phyloP scores from a whole-genome alignment of 768 basidiomycete species.

The Trametes cubensis region DNA sequence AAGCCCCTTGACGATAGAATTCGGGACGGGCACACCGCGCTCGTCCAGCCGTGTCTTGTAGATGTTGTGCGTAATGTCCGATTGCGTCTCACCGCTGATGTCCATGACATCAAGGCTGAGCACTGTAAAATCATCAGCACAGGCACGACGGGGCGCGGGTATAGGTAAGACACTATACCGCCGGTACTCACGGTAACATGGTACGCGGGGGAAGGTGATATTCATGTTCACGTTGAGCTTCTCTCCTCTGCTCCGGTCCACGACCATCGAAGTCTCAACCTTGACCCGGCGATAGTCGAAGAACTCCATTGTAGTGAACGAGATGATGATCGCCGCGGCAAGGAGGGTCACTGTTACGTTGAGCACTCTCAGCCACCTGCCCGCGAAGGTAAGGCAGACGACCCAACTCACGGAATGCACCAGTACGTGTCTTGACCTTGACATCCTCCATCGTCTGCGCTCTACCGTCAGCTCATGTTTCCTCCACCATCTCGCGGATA shows the following conservation, averaged over 20 bases:
- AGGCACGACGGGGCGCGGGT: conserved; percentile 2
- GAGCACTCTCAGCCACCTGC: conserved; percentile 11
- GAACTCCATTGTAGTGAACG: conserved; percentile 92
- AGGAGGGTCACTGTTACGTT: conserved; percentile 79
- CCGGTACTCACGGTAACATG: conserved; percentile 84
- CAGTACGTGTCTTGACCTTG: conserved; percentile 96
- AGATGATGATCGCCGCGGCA: conserved; percentile 88
- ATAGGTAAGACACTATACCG: not conserved
- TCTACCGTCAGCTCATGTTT: not conserved
- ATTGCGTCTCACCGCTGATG: conserved; percentile 93
- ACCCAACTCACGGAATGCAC: conserved; percentile 74
- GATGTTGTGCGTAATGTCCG: conserved; percentile 88
- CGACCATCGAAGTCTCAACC: conserved; percentile 89
- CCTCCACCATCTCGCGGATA: not conserved
- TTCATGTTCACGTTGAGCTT: conserved; percentile 91
- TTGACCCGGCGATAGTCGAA: conserved; percentile 89
- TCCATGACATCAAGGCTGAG: conserved; percentile 98
- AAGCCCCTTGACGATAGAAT: conserved; percentile 61
- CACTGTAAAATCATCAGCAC: conserved; percentile 50
- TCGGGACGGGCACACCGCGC: conserved; percentile 59
- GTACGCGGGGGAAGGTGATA: conserved; percentile 93
- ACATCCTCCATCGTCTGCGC: conserved; percentile 96
- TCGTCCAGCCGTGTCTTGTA: conserved; percentile 76
- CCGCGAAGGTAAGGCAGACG: not conserved
- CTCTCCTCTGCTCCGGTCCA: conserved; percentile 94